Percentiles rank a stretch among this genome's conserved stretches.
Evolutionary conservation across 768 basidiomycete genomes (phyloP).

Genomic region (Strobilomyces dryophilus): DNA sequence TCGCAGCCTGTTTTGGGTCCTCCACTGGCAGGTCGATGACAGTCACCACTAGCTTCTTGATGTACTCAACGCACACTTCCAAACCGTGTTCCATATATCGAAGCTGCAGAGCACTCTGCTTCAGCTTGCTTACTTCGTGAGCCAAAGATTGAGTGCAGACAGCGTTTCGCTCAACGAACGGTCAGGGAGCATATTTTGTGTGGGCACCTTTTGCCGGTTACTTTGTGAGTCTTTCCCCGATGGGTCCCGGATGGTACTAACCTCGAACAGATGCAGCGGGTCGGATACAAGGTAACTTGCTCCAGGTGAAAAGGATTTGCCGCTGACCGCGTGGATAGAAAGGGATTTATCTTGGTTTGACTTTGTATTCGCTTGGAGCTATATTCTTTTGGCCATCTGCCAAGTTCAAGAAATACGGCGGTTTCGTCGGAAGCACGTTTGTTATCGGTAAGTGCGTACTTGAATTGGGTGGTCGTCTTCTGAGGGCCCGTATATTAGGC

Average conservation of each 20-base stretch:
- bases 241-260: not conserved
- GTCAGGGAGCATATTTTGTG: slow-evolving; percentile 57
- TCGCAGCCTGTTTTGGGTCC: not conserved
- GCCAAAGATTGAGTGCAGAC: slow-evolving; percentile 8
- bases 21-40: slow-evolving; percentile 13
- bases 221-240: slow-evolving; percentile 41
- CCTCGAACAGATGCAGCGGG: slow-evolving; percentile 47
- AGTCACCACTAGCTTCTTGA: slow-evolving; percentile 49
- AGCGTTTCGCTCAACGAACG: not conserved
- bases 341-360: slow-evolving; percentile 61
- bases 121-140: slow-evolving; percentile 67
- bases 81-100: slow-evolving; percentile 59
- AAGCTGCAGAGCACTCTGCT: slow-evolving; percentile 72
- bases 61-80: slow-evolving; percentile 71
- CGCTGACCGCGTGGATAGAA: slow-evolving; percentile 29
- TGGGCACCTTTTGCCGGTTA: slow-evolving; percentile 55
- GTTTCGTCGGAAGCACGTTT: slow-evolving; percentile 72
- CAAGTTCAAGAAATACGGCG: slow-evolving; percentile 60
- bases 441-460: slow-evolving; percentile 45
- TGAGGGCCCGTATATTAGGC: slow-evolving; percentile 29
- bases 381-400: slow-evolving; percentile 81
- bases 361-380: slow-evolving; percentile 60
- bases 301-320: not conserved
- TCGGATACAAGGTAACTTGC: slow-evolving; percentile 60
- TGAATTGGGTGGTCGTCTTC: not conserved